Conservation (phyloP, 352 stramenopile species). For the Phytophthora fragariae region DNA sequence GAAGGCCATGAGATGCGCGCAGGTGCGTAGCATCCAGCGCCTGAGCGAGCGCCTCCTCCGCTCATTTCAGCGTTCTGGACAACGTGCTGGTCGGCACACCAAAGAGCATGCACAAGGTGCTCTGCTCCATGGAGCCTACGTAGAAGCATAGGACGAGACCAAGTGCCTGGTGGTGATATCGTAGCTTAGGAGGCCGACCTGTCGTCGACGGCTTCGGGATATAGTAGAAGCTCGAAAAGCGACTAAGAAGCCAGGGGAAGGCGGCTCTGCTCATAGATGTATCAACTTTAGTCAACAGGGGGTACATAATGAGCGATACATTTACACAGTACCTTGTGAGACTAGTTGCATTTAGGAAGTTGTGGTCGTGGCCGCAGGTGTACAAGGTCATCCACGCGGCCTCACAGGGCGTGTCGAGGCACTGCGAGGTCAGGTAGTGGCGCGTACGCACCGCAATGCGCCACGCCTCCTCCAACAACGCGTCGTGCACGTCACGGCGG, state of each 20-base stretch:
- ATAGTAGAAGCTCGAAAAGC: neutral
- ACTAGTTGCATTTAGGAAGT: no score
- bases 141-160: neutral
- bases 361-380: no score
- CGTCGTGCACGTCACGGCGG: neutral
- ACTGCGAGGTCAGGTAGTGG: no score
- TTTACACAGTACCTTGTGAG: no score
- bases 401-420: no score
- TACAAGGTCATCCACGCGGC: no score
- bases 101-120: slow-evolving; percentile 1
- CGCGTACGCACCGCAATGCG: neutral
- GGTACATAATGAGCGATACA: no score
- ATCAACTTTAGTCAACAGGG: neutral
- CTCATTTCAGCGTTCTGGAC: neutral
- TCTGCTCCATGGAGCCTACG: slow-evolving; percentile 1
- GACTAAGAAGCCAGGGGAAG: neutral
- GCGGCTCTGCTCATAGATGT: neutral
- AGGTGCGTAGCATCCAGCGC: neutral
- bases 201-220: neutral
- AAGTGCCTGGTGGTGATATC: slow-evolving; percentile 1
- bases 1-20: slow-evolving; percentile 1
- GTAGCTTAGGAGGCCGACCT: neutral
- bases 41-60: neutral
- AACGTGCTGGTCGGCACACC: neutral
- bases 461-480: slow-evolving; percentile 1